A percentile compares a stretch with the other conserved stretches of the same genome.
Evolutionary conservation across 1,139 yeast genomes (phyloP).

Genomic region (Spathaspora sp.): DNA sequence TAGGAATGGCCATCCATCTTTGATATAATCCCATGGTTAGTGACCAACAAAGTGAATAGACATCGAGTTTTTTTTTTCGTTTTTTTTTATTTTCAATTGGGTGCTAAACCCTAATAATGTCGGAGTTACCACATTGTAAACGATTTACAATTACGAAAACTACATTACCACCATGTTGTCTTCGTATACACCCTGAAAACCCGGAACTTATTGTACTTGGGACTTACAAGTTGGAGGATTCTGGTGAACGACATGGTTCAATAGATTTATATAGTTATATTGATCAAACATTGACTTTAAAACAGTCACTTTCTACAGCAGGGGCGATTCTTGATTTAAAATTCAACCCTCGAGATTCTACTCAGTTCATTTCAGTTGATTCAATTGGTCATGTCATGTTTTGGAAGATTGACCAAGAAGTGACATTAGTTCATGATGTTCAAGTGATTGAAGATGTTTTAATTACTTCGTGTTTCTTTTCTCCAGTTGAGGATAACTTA

Average conservation of each 20-base stretch:
- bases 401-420: slow-evolving; percentile 49
- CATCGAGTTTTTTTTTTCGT: background rate
- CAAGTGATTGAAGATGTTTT: slow-evolving; percentile 42
- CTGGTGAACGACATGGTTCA: slow-evolving; percentile 67
- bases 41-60: too few species aligned
- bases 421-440: slow-evolving; percentile 27
- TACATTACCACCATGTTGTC: slow-evolving; percentile 78
- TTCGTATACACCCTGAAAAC: slow-evolving; percentile 57
- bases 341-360: slow-evolving; percentile 52
- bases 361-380: slow-evolving; percentile 62
- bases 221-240: slow-evolving; percentile 69
- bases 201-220: slow-evolving; percentile 59
- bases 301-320: slow-evolving; percentile 15
- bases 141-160: slow-evolving; percentile 36
- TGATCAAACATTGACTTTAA: slow-evolving; percentile 11
- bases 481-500: slow-evolving; percentile 38
- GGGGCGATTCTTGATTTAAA: slow-evolving; percentile 81
- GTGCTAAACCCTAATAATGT: slow-evolving; percentile 7
- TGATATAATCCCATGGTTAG: slow-evolving; percentile 40
- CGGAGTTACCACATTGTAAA: slow-evolving; percentile 12
- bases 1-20: slow-evolving; percentile 52
- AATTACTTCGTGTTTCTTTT: slow-evolving; percentile 67
- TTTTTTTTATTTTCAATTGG: background rate
- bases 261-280: slow-evolving; percentile 56
- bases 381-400: slow-evolving; percentile 72